phyloP scores from a whole-genome alignment of 495 filamentous ascomycete genomes.

The Neurospora discreta region DNA sequence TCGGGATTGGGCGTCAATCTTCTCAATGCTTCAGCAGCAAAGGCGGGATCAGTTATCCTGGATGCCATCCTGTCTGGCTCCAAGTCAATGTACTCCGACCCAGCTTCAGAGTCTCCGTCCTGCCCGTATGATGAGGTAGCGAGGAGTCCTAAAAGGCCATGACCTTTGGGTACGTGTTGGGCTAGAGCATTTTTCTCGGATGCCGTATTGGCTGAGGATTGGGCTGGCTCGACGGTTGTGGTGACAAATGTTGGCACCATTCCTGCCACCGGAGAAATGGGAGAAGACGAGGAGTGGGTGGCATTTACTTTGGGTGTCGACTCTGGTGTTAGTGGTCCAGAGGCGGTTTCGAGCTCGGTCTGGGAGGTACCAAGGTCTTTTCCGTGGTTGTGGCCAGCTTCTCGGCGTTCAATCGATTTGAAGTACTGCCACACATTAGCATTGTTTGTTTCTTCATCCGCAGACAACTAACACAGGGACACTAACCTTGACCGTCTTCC shows the following conservation, averaged over 20 bases:
- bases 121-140: background rate
- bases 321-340: background rate
- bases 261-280: background rate
- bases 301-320: background rate
- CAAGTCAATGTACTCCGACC: conserved; percentile 29
- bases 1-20: conserved; percentile 33
- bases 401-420: conserved; percentile 46
- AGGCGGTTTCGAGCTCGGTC: conserved; percentile 1
- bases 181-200: background rate
- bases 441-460: background rate
- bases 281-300: background rate
- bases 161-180: background rate
- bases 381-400: conserved; percentile 43
- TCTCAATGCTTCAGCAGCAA: conserved; percentile 15
- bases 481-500: conserved; percentile 67
- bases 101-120: background rate
- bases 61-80: conserved; percentile 60
- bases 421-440: conserved; percentile 41
- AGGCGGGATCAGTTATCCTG: conserved; percentile 44
- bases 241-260: background rate
- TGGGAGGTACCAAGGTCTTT: conserved; percentile 26
- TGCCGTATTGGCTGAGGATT: background rate
- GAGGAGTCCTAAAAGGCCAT: conserved; percentile 1
- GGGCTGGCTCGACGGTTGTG: background rate
- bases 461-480: background rate